Base-by-base conservation (phyloP, 1,284 basidiomycete genomes). In the Puccinia hordei region DNA sequence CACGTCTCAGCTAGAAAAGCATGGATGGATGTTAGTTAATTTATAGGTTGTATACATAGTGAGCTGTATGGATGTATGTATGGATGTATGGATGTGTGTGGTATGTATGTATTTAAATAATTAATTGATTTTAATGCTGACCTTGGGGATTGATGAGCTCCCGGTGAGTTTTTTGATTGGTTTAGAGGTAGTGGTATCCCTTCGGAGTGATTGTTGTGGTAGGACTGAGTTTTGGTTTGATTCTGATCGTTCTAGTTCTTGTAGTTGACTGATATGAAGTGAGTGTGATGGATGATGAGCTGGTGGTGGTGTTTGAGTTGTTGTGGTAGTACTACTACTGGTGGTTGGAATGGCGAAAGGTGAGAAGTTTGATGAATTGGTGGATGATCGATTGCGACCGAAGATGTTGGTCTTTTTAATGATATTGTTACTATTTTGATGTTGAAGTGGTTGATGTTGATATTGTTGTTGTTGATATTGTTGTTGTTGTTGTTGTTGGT, bases 1-100 rank as follows among this genome's bases (percentile, higher is more conserved):
- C 73, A 33, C 73, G 53, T 38, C 44, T 59, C 35, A 74, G n/a
- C 73, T 74, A n/a, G 22, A n/a, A n/a, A 27, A 10, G 35, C 41
- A 27, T 46, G 9, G 49, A 33, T 17, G 19, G n/a, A 22, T 27
- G 27, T 51, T 35, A 73, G 51, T 38, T 51, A 71, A 57, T 72
- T 49, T 27, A 30, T 24, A 72, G 15, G n/a, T 10, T 46, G 27
- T 59, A 15, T 17, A 33, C n/a, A 57, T n/a, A 30, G 27, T 10
- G 27, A 57, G 27, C 9, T n/a, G 22, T 8, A 57, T 22, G n/a
- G 55, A 57, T 30, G n/a, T 27, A 61, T 15, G 53, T 22, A 57
- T 22, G 27, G 53, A 57, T n/a, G 17, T 22, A 27, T 22, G 27
- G 17, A 27, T 27, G 57, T 8, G 3, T 12, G 17, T 51, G 13